Evolutionary conservation across 306 rosid genomes (phyloP).

Genomic region (Mimosa pudica): DNA sequence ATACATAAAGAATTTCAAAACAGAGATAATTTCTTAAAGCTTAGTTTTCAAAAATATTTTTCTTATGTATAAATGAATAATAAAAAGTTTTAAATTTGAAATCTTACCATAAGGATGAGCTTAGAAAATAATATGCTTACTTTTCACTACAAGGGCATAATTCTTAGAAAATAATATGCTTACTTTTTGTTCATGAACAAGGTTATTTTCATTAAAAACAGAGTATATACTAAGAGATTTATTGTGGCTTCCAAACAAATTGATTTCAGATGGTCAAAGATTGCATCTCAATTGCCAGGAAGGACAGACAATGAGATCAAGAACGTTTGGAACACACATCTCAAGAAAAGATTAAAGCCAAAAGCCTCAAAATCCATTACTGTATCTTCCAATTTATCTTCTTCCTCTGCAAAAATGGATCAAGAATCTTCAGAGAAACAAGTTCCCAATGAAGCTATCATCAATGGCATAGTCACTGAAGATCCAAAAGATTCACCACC

Average conservation of each 20-base stretch:
- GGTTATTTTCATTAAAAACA: not conserved
- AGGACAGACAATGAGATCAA: conserved; percentile 95
- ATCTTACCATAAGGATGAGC: too few species aligned
- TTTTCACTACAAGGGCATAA: too few species aligned
- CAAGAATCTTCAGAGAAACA: conserved; percentile 33
- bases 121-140: too few species aligned
- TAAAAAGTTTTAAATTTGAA: too few species aligned
- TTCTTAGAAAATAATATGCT: too few species aligned
- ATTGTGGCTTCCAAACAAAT: conserved; percentile 1
- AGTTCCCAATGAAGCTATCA: conserved; percentile 30
- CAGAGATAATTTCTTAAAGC: too few species aligned
- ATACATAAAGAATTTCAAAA: too few species aligned
- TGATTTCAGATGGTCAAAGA: conserved; percentile 81
- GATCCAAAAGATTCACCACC: conserved; percentile 42
- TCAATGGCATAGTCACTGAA: not conserved
- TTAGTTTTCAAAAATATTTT: too few species aligned
- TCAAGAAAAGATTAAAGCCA: conserved; percentile 62
- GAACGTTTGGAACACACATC: conserved; percentile 95
- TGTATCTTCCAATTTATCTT: conserved; percentile 44
- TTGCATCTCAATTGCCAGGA: conserved; percentile 79
- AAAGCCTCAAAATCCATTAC: conserved; percentile 47
- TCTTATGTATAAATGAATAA: too few species aligned
- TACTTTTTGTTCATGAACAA: not conserved
- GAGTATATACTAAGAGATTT: not conserved
- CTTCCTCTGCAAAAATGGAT: conserved; percentile 33